Base-by-base conservation (phyloP, 345 rosid genomes). In the Eucalyptus sideroxylon region DNA sequence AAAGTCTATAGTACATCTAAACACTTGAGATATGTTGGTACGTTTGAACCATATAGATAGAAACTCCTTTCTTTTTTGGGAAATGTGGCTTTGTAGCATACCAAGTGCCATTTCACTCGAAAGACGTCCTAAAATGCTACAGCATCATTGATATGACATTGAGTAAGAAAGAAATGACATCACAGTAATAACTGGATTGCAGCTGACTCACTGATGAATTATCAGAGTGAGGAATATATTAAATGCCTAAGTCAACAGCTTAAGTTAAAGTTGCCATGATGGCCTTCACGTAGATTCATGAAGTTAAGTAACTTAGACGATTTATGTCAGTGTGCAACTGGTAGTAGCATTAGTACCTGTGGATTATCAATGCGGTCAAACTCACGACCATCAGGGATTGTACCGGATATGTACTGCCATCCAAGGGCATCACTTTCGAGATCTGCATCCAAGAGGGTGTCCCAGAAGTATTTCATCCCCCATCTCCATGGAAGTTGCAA, bases 391-490 rank as follows among this genome's bases (percentile, higher is more conserved):
- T 97, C 99, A 8, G 99, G 99, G 82, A 98, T 94, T 60, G 98
- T 98, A 86, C 99, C 98, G 1, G 99, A 94, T 83, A 98, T 98
- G 92, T 98, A 97, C 88, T 98, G 99, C 99, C 99, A 98, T 90
- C 99, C 99, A 86, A 98, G 99, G 88, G 99, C 96, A 91, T 98
- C 99, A 30, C 99, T 98, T 90, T 98, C 99, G 90, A 98, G 93
- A 91, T 98, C 99, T 1, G 99, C 99, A 92, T 98, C 99, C 86
- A 98, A 93, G 83, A 98, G 96, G 86, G 99, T 98, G 91, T 98
- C 99, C 99, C 99, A 98, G 92, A 97, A 98, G 90, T 98, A 98
- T 93, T 98, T 98, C 99, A 98, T 98, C 65, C 99, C 99, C 99
- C 99, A 98, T 93, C 98, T 90, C 99, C 99, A 98, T 3, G 99